Evolutionary conservation across 2,329 filamentous ascomycete species (phyloP), one percentile per base, ranked within the genome.

Genomic region (Conoideocrella luteorostrata): DNA sequence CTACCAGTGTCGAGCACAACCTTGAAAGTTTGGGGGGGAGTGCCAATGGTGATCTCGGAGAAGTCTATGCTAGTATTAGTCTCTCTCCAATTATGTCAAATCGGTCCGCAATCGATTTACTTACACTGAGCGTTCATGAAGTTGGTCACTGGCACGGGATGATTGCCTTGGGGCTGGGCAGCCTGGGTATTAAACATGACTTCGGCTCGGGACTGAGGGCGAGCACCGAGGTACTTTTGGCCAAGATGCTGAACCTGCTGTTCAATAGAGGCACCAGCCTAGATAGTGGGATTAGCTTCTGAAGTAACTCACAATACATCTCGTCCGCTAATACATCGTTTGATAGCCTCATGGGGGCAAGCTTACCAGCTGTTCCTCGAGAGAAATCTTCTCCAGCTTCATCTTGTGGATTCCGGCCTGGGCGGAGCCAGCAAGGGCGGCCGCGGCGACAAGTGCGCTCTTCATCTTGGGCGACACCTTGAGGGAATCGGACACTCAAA

Each of bases 41-140:
- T 91, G 52, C 93, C 93, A 65, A 98, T 80, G 56, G 81, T 78
- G 66, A 98, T 96, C 68, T 96, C 89, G 55, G 91, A 94, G 80
- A 95, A 98, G 77, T 98, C 90, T 94, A 49, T 10, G 5, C 10
- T 4, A 33, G 11, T 17, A 22, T 42, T 12, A 43, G 48, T 9
- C 29, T 38, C 15, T 24, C 28, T 20, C 7, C 13, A 20, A 21
- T 4, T 17, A 0, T 28, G 18, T 5, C 11, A 17, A 7, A 26
- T 15, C n/a, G 24, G 13, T 7, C 21, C 3, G 12, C 5, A 18
- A 26, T 18, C 4, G 4, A 9, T 12, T 3, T 17, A 71, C 86
- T 61, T 84, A 95, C 90, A 98, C 71, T 98, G 93, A 47, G 93
- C 93, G 63, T 98, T 98, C 74, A 97, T 74, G 74, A 96, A 98